Evolutionary conservation across 495 filamentous ascomycete species (phyloP).

Genomic region (Penicillium bovifimosum): DNA sequence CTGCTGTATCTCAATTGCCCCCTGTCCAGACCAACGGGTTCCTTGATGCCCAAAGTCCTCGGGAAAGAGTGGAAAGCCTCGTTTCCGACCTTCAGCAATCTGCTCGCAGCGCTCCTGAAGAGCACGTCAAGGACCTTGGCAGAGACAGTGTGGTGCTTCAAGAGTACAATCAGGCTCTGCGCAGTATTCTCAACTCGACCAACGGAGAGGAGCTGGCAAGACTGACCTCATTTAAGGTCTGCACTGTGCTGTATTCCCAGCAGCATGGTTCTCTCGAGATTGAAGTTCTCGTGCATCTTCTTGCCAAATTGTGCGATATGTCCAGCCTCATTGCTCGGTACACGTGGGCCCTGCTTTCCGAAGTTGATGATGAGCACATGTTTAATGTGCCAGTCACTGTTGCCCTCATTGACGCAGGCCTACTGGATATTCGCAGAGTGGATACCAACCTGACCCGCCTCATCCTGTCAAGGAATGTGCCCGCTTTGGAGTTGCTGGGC

Average conservation of each 20-base stretch:
- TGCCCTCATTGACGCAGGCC: constrained; percentile 63
- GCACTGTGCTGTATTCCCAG: constrained; percentile 60
- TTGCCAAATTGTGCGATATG: constrained; percentile 75
- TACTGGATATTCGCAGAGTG: constrained; percentile 75
- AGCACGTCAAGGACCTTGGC: constrained; percentile 64
- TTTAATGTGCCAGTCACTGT: constrained; percentile 73
- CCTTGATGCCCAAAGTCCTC: constrained; percentile 55
- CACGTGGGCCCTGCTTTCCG: constrained; percentile 57
- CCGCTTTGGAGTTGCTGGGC: constrained; percentile 68
- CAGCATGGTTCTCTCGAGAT: constrained; percentile 59
- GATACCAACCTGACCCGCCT: constrained; percentile 71
- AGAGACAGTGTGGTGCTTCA: constrained; percentile 59
- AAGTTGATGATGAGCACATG: constrained; percentile 65
- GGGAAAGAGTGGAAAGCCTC: constrained; percentile 61
- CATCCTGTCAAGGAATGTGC: constrained; percentile 59
- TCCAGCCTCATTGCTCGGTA: constrained; percentile 70
- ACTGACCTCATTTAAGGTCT: constrained; percentile 64
- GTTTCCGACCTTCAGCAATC: constrained; percentile 65
- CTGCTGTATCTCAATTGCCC: constrained; percentile 35
- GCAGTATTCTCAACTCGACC: constrained; percentile 43
- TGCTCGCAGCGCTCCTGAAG: constrained; percentile 59
- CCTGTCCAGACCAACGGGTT: constrained; percentile 54
- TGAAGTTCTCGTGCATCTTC: constrained; percentile 75
- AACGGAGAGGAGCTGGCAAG: constrained; percentile 62
- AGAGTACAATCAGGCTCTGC: constrained; percentile 53